Conservation (phyloP, 2,329 filamentous ascomycete genomes). For the Botrytis galanthina region DNA sequence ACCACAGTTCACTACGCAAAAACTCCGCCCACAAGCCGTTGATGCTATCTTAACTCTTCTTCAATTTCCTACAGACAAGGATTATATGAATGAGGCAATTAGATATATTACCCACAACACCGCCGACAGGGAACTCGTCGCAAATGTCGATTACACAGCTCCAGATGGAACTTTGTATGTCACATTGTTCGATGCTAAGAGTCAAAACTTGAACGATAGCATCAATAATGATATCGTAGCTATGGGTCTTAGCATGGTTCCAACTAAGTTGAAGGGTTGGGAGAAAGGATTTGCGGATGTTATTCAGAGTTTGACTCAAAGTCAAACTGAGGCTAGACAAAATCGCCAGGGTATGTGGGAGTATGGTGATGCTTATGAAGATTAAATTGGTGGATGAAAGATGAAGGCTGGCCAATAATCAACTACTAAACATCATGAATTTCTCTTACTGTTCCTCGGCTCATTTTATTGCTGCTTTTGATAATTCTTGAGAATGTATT, state of each 20-base stretch:
- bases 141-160: slow-evolving; percentile 83
- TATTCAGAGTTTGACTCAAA: slow-evolving; percentile 67
- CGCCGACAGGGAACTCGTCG: slow-evolving; percentile 75
- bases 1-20: slow-evolving; percentile 74
- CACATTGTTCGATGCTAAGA: slow-evolving; percentile 79
- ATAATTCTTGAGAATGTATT: neutral
- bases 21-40: slow-evolving; percentile 80
- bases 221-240: slow-evolving; percentile 85
- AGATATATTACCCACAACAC: slow-evolving; percentile 72
- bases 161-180: slow-evolving; percentile 82
- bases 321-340: slow-evolving; percentile 75
- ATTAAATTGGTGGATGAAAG: slow-evolving; percentile 48
- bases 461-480: neutral
- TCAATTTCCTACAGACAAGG: slow-evolving; percentile 76
- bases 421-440: neutral
- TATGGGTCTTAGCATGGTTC: slow-evolving; percentile 86
- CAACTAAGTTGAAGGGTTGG: slow-evolving; percentile 87
- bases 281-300: slow-evolving; percentile 75
- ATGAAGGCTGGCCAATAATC: neutral
- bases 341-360: slow-evolving; percentile 91
- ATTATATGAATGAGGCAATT: slow-evolving; percentile 82
- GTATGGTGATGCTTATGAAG: slow-evolving; percentile 94
- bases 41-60: slow-evolving; percentile 86
- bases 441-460: neutral
- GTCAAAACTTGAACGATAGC: slow-evolving; percentile 66